These are phyloP conservation scores for Barnettozyma sucrosica DNA, from an alignment of 805 yeast species.

Conservation along the genomic window DNA sequence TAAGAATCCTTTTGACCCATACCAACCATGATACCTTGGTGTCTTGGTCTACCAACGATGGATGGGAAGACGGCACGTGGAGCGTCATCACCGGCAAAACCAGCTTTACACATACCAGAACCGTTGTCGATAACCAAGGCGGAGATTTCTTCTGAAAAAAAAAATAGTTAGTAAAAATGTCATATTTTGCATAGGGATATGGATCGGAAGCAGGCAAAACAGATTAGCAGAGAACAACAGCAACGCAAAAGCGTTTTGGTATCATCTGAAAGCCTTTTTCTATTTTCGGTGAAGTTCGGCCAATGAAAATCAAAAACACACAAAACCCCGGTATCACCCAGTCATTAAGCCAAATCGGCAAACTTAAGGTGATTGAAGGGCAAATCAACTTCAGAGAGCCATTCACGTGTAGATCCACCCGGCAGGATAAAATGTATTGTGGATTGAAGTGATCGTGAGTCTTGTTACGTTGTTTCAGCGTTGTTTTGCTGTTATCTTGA, in stretches of 20 bases:
- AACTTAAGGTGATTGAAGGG: not conserved
- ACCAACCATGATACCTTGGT: constrained; percentile 99
- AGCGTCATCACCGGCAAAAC: constrained; percentile 99
- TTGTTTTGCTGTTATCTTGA: not conserved
- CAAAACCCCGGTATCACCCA: constrained; percentile 8
- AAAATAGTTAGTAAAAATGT: constrained; percentile 18
- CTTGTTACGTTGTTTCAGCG: constrained; percentile 26
- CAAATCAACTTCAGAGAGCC: not conserved
- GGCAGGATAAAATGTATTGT: not conserved
- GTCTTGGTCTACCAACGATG: constrained; percentile 99
- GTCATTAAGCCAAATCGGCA: not conserved
- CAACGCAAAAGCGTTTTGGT: not conserved
- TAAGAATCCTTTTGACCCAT: constrained; percentile 99
- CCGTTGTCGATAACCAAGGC: constrained; percentile 92
- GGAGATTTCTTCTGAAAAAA: constrained; percentile 18
- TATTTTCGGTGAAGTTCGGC: not conserved
- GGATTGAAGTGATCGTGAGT: constrained; percentile 18
- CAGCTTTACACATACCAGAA: constrained; percentile 99
- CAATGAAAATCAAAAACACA: constrained; percentile 2
- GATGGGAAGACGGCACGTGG: constrained; percentile 99
- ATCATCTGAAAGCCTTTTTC: not conserved
- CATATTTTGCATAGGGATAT: not conserved
- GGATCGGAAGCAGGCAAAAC: not conserved
- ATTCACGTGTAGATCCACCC: not conserved
- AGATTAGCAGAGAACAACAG: not conserved